Evolutionary conservation across 2,329 filamentous ascomycete genomes (phyloP).

Genomic region (Mycocentrospora acerina): DNA sequence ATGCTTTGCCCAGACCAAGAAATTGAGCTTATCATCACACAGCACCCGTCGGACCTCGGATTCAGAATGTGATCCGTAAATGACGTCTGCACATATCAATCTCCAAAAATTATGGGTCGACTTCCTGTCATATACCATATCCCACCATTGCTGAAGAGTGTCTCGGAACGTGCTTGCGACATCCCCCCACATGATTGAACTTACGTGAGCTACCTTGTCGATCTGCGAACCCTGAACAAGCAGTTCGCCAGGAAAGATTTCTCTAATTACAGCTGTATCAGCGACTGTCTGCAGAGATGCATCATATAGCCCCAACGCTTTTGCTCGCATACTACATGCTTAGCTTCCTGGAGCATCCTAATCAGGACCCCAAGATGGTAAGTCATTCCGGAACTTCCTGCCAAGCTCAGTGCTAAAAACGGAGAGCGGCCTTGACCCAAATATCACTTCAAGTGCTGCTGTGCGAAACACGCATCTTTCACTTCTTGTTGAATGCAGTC

Average conservation of each 20-base stretch:
- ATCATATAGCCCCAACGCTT: constrained; percentile 5
- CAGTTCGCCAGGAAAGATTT: not conserved
- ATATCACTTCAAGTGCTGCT: constrained; percentile 9
- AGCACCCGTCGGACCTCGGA: not conserved
- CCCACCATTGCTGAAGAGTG: not conserved
- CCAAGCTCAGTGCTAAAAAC: constrained; percentile 14
- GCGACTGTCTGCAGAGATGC: not conserved
- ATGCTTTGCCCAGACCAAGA: not conserved
- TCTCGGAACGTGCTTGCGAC: not conserved
- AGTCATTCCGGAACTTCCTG: constrained; percentile 13
- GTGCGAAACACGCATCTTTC: constrained; percentile 9
- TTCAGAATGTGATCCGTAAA: not conserved
- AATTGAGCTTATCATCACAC: not conserved
- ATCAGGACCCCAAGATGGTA: constrained; percentile 25
- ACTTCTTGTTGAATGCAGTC: no score
- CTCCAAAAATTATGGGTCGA: no score
- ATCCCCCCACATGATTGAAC: not conserved
- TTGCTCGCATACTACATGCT: not conserved
- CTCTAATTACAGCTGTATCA: not conserved
- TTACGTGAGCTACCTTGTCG: no score
- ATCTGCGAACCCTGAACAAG: no score
- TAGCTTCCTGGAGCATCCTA: constrained; percentile 13
- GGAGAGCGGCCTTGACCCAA: constrained; percentile 1
- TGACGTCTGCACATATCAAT: not conserved
- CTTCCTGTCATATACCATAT: no score